phyloP scores from a whole-genome alignment of 768 basidiomycete genomes.

The Trametes villosa region DNA sequence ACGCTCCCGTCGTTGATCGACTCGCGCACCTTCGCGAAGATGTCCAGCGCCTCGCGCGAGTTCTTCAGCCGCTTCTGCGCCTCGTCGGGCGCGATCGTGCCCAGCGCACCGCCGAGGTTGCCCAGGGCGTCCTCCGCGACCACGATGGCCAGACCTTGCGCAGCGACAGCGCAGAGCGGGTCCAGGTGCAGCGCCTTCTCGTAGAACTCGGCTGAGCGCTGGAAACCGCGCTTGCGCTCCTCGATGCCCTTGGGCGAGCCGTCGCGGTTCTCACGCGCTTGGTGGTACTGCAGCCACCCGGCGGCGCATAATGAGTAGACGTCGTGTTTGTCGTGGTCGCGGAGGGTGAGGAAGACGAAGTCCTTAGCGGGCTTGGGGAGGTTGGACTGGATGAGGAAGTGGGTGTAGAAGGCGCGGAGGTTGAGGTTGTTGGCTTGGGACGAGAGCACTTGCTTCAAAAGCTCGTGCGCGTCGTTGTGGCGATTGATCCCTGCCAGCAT shows the following conservation, averaged over 20 bases:
- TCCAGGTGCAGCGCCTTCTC: constrained; percentile 89
- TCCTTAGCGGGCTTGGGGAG: constrained; percentile 75
- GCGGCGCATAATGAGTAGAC: constrained; percentile 90
- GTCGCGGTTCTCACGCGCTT: constrained; percentile 84
- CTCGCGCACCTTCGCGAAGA: constrained; percentile 92
- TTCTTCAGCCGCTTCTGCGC: constrained; percentile 66
- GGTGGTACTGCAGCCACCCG: constrained; percentile 84
- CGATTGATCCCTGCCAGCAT: constrained; percentile 74
- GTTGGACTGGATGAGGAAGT: constrained; percentile 86
- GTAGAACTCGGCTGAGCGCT: constrained; percentile 86
- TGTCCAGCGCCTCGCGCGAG: constrained; percentile 83
- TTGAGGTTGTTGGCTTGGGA: constrained; percentile 82
- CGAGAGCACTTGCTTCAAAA: constrained; percentile 86
- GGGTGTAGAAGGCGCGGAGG: constrained; percentile 90
- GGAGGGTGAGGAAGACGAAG: constrained; percentile 88
- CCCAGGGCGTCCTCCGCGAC: constrained; percentile 92
- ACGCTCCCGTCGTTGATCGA: constrained; percentile 82
- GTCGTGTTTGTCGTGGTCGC: constrained; percentile 85
- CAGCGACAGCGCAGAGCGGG: constrained; percentile 87
- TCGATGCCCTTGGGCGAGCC: constrained; percentile 55
- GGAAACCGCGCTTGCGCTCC: constrained; percentile 79
- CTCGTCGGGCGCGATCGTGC: constrained; percentile 57
- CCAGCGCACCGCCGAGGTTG: constrained; percentile 55
- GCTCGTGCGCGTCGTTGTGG: constrained; percentile 81
- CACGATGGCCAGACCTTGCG: constrained; percentile 93